phyloP scores from a whole-genome alignment of 192 early-diverging fungal species.

The Podila minutissima region DNA sequence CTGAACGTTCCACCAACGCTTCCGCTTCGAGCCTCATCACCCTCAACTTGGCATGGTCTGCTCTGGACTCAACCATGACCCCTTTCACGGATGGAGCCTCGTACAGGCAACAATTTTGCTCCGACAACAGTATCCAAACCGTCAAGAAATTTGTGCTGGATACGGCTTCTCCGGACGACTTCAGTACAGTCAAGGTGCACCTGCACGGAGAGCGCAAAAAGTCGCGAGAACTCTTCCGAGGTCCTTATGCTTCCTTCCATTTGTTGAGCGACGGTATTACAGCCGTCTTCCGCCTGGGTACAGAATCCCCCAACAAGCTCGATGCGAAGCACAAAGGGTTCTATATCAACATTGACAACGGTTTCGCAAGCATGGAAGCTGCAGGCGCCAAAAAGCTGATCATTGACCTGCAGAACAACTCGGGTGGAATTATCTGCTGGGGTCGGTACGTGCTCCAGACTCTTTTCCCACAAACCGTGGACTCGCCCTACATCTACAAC shows the following conservation, averaged over 20 bases:
- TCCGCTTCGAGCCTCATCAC: neutral
- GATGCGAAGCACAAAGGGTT: conserved; percentile 11
- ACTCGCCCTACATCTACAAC: conserved; percentile 42
- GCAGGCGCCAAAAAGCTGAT: conserved; percentile 36
- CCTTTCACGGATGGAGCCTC: conserved; percentile 19
- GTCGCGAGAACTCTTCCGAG: conserved; percentile 4
- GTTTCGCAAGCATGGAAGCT: conserved; percentile 20
- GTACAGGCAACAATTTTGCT: conserved; percentile 30
- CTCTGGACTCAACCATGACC: conserved; percentile 31
- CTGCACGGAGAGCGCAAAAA: neutral
- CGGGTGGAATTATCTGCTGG: conserved; percentile 49
- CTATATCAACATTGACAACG: conserved; percentile 38
- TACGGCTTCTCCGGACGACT: conserved; percentile 34
- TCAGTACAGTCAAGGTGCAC: neutral
- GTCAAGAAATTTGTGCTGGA: conserved; percentile 45
- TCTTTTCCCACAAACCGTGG: conserved; percentile 30
- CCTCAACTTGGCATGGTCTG: conserved; percentile 24
- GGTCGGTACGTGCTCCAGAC: conserved; percentile 45
- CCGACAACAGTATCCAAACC: conserved; percentile 16
- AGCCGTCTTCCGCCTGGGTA: conserved; percentile 35
- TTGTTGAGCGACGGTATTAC: conserved; percentile 32
- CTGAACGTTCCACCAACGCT: neutral
- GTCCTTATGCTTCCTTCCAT: conserved; percentile 35
- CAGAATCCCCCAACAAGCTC: conserved; percentile 30
- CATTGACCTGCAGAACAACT: conserved; percentile 40